A percentile compares a stretch with the other conserved stretches of the same genome.
These are phyloP conservation scores for Viola pubescens DNA, from an alignment of 441 rosid genomes.

Conservation along the genomic window DNA sequence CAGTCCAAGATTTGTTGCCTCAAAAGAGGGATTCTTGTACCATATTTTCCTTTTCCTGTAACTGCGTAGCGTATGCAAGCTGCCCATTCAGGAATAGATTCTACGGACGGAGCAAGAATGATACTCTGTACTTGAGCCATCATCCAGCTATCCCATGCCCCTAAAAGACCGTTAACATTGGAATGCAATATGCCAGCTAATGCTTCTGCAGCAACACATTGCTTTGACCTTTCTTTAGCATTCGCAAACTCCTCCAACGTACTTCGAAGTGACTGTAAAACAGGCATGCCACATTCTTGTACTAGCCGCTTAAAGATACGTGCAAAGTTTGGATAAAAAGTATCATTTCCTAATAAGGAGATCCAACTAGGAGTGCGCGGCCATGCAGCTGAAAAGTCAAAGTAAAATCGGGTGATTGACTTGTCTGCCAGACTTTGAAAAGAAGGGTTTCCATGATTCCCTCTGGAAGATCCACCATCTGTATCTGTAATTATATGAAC, in stretches of 20 bases:
- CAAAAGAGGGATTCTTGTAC: conserved; percentile 70
- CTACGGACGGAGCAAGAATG: conserved; percentile 83
- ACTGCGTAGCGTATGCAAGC: conserved; percentile 98
- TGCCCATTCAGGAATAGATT: conserved; percentile 98
- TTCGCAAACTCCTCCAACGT: conserved; percentile 78
- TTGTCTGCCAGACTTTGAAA: conserved; percentile 92
- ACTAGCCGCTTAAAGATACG: conserved; percentile 86
- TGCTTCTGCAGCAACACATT: conserved; percentile 99
- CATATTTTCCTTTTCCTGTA: conserved; percentile 95
- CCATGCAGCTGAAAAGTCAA: conserved; percentile 97
- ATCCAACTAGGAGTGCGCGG: conserved; percentile 99
- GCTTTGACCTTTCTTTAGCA: conserved; percentile 96
- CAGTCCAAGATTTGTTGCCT: conserved; percentile 83
- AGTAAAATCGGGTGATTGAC: conserved; percentile 93
- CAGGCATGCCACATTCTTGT: conserved; percentile 97
- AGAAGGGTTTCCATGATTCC: conserved; percentile 78
- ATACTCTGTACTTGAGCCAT: conserved; percentile 76
- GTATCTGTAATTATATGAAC: conserved; percentile 82
- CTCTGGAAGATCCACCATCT: conserved; percentile 73
- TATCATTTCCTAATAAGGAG: conserved; percentile 86
- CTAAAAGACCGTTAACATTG: conserved; percentile 76
- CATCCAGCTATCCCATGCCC: conserved; percentile 95
- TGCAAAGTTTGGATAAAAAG: conserved; percentile 90
- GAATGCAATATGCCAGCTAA: conserved; percentile 93
- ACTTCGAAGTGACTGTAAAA: conserved; percentile 59